Evolutionary conservation across 345 rosid genomes (phyloP), one percentile per base, ranked within the genome.

Genomic region (Balakata baccata): DNA sequence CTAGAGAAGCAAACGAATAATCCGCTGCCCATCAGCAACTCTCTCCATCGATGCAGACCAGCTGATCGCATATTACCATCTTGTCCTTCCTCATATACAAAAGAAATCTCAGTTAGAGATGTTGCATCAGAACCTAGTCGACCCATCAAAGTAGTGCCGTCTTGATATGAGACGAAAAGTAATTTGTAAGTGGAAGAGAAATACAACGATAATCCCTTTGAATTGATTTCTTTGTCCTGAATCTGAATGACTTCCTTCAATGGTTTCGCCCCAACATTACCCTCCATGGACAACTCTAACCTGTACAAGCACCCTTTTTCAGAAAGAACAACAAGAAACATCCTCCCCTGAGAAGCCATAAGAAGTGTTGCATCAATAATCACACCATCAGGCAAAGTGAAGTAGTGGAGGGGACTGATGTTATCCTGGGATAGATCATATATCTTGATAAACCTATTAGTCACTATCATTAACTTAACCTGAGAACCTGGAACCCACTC

Each of bases 401-500:
- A 86, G 85, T 92, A 92, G 82, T 93, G 94, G 81, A 91, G 69
- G 61, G 99, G 99, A 84, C 99, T 92, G 72, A 95, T 91, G 78
- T 85, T 91, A 80, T 95, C 99, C 87, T 89, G 97, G 67, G 98
- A 91, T 17, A 95, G 90, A 83, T 92, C 99, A 80, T 89, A 95
- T 74, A 95, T 91, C 83, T 95, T 95, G 78, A 91, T 94, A 78
- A 95, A 92, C 81, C 87, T 86, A 83, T 91, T 91, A 69, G 99
- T 87, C 70, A 89, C 94, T 73, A 91, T 94, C 89, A 89, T 86
- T 74, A 95, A 82, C 75, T 89, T 96, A 84, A 92, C 98, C 79
- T 89, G 98, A 76, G 98, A 95, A 81, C 93, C 97, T 66, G 94
- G 91, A 78, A 95, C 97, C 99, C 99, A 95, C 69, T 87, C 96